Percentiles rank a stretch among this genome's conserved stretches.
Conservation (phyloP, 441 rosid species). For the Erodium trifolium region DNA sequence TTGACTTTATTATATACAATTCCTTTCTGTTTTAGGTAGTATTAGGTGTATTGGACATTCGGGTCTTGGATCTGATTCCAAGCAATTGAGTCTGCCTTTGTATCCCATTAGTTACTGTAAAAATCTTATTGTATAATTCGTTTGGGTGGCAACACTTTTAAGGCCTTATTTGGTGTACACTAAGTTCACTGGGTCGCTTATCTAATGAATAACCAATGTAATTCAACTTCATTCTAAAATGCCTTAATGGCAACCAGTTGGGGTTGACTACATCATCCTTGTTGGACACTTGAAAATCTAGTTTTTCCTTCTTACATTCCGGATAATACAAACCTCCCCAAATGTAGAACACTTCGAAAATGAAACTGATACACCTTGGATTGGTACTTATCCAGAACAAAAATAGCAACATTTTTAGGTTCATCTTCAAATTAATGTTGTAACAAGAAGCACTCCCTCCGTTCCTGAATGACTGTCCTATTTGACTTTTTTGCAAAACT, state of each 20-base stretch:
- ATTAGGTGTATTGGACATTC: neutral
- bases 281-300: neutral
- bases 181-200: neutral
- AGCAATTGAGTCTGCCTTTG: neutral
- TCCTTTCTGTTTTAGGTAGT: constrained; percentile 8
- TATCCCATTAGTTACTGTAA: neutral
- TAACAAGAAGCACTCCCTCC: neutral
- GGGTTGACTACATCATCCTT: neutral
- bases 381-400: neutral
- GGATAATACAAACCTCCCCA: neutral
- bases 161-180: neutral
- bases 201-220: neutral
- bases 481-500: neutral
- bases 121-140: neutral
- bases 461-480: neutral
- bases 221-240: neutral
- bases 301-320: neutral
- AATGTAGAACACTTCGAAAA: neutral
- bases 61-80: neutral
- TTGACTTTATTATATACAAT: constrained; percentile 11
- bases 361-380: neutral
- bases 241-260: neutral
- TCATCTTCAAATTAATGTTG: neutral
- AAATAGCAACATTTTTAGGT: neutral
- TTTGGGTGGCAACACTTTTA: neutral